Evolutionary conservation across 495 filamentous ascomycete species (phyloP), one percentile per base, ranked within the genome.

Genomic region (Niebla homalea): DNA sequence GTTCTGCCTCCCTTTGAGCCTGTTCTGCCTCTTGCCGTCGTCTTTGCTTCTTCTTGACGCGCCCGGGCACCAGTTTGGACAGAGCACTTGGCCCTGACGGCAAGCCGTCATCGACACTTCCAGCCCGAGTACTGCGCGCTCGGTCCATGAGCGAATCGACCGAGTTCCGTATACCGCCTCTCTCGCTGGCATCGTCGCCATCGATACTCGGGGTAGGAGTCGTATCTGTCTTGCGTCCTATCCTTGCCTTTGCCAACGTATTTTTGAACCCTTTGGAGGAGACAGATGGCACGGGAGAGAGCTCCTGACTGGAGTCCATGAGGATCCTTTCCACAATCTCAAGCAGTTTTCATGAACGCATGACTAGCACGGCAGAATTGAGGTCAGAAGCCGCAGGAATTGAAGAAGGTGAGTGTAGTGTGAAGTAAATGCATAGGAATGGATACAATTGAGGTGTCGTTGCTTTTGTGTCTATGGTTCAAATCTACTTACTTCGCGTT

Each of bases 61-160:
- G 65, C 15, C 68, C 62, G 23, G 72, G 67, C 46, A 80, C 67
- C 35, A 81, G 60, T 58, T 74, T 78, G 3, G 77, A 74, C 38
- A 60, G 37, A 60, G 51, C 42, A 35, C 59, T 54, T 19, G 59
- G 52, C 25, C 53, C 52, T 38, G 54, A 20, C 20, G 55, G 48
- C 16, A 53, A 38, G 19, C 47, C 57, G 35, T 57, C 56, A 40
- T 63, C 60, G 5, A 58, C 37, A 48, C 60, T 60, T 8, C 44
- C 69, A 63, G 50, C 65, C 39, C 59, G 53, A 20, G 50, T 67
- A 39, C 64, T 61, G 49, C 71, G 70, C 32, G 66, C 65, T 49
- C 65, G 60, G 51, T 76, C 73, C 20, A 48, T 58, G 50, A 40
- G 57, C 18, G 21, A 57, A 49, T 53, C 48, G 47, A 54, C 57